A percentile compares a stretch with the other conserved stretches of the same genome.
phyloP scores from a whole-genome alignment of 2,329 filamentous ascomycete genomes.

The Nemania diffusa region DNA sequence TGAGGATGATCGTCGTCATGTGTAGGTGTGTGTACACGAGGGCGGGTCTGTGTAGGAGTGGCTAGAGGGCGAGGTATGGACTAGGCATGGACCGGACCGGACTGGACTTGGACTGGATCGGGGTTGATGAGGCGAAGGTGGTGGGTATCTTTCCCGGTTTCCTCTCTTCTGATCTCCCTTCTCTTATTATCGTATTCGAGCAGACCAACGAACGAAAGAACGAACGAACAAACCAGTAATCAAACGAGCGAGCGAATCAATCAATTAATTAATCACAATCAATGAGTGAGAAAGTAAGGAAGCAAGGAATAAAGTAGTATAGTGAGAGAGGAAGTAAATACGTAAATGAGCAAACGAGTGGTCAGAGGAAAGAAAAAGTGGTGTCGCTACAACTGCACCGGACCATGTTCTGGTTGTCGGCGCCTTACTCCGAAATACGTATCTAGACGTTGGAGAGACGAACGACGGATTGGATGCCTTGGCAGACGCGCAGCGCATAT shows the following conservation, averaged over 20 bases:
- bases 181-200: background rate
- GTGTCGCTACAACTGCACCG: background rate
- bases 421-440: background rate
- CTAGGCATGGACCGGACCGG: background rate
- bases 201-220: background rate
- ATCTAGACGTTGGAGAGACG: background rate
- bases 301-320: background rate
- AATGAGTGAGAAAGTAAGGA: background rate
- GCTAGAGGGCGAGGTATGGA: background rate
- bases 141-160: no score
- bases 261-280: background rate
- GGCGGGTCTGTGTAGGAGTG: background rate
- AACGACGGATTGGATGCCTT: background rate
- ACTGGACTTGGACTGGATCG: background rate
- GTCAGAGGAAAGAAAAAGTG: background rate
- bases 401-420: constrained; percentile 5
- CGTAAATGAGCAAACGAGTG: background rate
- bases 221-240: background rate
- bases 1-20: constrained; percentile 33
- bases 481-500: background rate
- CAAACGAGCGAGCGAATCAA: background rate
- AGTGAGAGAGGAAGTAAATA: background rate
- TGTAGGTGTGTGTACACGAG: constrained; percentile 6
- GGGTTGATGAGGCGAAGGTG: no score
- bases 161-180: background rate